These are phyloP conservation scores for Cordyceps militaris DNA, from an alignment of 2,329 filamentous ascomycete species.

Conservation along the genomic window DNA sequence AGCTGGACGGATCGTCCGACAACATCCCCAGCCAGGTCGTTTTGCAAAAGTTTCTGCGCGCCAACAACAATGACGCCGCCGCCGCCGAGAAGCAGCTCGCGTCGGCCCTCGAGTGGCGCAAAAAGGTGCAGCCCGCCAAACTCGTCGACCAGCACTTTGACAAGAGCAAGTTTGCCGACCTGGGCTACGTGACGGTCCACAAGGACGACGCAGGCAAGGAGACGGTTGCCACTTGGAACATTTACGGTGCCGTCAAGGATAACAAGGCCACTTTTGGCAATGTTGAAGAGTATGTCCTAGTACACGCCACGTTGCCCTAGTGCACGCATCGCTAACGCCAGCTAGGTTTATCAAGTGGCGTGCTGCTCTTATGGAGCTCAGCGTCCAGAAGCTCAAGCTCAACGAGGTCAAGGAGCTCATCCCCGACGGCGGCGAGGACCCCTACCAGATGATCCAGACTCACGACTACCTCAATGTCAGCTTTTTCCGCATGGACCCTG, in stretches of 20 bases:
- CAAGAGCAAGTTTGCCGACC: slow-evolving; percentile 61
- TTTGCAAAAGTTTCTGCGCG: slow-evolving; percentile 88
- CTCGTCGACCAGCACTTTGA: slow-evolving; percentile 59
- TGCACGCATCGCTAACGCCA: neutral
- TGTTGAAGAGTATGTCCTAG: slow-evolving; percentile 60
- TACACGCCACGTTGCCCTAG: neutral
- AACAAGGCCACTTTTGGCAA: slow-evolving; percentile 78
- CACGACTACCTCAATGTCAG: slow-evolving; percentile 88
- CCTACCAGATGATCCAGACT: slow-evolving; percentile 85
- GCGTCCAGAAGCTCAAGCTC: slow-evolving; percentile 67
- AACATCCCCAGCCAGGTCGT: slow-evolving; percentile 75
- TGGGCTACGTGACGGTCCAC: slow-evolving; percentile 78
- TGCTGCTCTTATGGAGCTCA: slow-evolving; percentile 82
- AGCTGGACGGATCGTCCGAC: slow-evolving; percentile 43
- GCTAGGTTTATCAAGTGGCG: slow-evolving; percentile 82
- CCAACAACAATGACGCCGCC: slow-evolving; percentile 69
- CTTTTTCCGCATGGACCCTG: slow-evolving; percentile 74
- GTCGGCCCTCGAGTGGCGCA: slow-evolving; percentile 77
- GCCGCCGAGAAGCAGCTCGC: slow-evolving; percentile 72
- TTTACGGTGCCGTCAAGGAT: slow-evolving; percentile 83
- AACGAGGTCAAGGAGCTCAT: slow-evolving; percentile 61
- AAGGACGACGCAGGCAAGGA: slow-evolving; percentile 49
- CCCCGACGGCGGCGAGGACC: slow-evolving; percentile 67
- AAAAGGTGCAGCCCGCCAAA: slow-evolving; percentile 63
- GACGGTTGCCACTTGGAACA: slow-evolving; percentile 78